Evolutionary conservation across 805 yeast genomes (phyloP), one percentile per base, ranked within the genome.

Genomic region (Starmerella geochares): DNA sequence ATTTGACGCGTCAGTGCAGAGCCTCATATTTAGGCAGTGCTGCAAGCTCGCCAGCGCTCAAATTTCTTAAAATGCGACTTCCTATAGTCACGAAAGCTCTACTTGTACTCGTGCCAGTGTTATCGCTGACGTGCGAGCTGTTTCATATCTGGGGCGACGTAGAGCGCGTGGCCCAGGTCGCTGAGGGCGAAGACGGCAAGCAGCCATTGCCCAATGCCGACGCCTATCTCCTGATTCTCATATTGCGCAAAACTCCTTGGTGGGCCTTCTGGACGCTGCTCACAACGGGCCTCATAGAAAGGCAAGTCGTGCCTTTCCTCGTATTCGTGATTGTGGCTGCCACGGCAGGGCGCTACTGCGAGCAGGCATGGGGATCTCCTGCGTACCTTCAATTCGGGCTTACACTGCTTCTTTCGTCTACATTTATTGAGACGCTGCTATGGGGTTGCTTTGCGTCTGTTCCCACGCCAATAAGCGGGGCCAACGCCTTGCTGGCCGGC

Each of bases 261-360:
- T 57, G 57, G 58, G 55, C 57, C 2, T 14, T 54, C 11, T 77
- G 80, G 80, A 75, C 74, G 5, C 59, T 77, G 10, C 40, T 74
- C 29, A 74, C 79, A 3, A 60, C 73, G 17, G 56, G 72, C 14
- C 69, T 76, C 49, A 70, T 74, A 17, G 80, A 76, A 49, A 71
- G 70, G 39, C 68, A 67, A 33, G 46, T 73, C 17, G 37, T 73
- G 13, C 66, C 73, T 3, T 65, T 72, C 11, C 39, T 67, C 6
- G 57, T 69, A 7, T 64, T 74, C 20, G 58, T 70, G 20, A 50
- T 68, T 20, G 61, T 73, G 14, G 57, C 76, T 11, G 65, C 71
- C 47, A 76, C 74, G 57, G 72, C 82, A 31, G 86, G 85, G 3
- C 69, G 75, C 46, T 82, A 78, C 65, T 72, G 81, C 55, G 88